Conservation (phyloP, 106 monocot genomes). For the Dactylorhiza incarnata region DNA sequence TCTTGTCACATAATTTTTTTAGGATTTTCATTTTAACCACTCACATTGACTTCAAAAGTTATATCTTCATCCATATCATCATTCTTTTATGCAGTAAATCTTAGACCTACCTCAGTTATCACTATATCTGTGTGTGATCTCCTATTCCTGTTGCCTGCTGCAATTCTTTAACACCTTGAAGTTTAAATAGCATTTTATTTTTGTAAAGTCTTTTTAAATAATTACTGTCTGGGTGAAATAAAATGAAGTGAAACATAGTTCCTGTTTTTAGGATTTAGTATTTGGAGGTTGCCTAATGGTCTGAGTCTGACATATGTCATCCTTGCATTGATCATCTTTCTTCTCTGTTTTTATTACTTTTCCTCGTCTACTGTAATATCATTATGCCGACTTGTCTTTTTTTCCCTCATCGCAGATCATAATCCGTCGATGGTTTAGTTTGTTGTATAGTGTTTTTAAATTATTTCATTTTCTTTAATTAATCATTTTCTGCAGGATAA, state of each 20-base stretch:
- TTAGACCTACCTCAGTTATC: no score
- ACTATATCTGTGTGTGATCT: no score
- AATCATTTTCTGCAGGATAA: slow-evolving; percentile 35
- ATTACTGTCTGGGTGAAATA: neutral
- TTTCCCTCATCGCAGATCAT: neutral
- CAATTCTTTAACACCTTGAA: no score
- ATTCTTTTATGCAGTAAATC: no score
- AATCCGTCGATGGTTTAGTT: neutral
- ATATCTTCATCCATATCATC: no score
- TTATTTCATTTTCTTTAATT: neutral
- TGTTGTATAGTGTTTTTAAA: neutral
- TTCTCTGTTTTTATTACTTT: neutral
- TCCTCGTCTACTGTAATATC: neutral
- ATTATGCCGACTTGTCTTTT: neutral
- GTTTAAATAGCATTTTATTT: no score
- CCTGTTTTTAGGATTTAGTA: neutral
- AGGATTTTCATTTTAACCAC: no score
- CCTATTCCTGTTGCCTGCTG: no score
- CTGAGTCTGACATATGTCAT: neutral
- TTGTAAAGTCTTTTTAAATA: no score
- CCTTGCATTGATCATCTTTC: neutral
- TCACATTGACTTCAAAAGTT: no score
- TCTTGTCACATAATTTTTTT: no score
- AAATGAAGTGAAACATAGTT: neutral
- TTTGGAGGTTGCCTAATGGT: neutral